phyloP scores from a whole-genome alignment of 73 alveolate genomes.

The Paramecium pentaurelia region DNA sequence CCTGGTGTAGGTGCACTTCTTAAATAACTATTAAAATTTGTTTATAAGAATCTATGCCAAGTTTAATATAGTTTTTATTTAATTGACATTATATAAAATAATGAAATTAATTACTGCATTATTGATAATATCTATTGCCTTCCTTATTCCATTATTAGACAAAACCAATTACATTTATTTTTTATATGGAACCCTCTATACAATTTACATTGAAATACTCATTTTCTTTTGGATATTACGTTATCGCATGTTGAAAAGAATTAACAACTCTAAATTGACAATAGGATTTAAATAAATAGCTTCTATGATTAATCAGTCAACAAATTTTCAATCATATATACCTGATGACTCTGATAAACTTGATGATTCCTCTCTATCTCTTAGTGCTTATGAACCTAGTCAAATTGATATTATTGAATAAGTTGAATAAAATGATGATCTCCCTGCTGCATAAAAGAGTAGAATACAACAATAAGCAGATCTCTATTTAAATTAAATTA shows the following conservation, averaged over 20 bases:
- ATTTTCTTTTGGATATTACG: background rate
- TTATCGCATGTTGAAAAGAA: background rate
- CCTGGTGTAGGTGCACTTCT: constrained; percentile 47
- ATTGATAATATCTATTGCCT: background rate
- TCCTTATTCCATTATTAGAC: background rate
- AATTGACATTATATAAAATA: constrained; percentile 43
- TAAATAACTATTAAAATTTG: constrained; percentile 49
- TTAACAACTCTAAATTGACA: background rate
- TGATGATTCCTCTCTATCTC: background rate
- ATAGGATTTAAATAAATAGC: background rate
- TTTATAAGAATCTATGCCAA: constrained; percentile 51
- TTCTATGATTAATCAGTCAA: background rate
- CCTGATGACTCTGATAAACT: constrained; percentile 29
- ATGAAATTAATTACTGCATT: background rate
- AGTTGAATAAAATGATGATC: background rate
- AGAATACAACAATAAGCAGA: background rate
- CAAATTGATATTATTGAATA: background rate
- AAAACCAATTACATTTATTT: background rate
- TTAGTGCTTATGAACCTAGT: constrained; percentile 19
- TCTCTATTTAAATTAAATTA: background rate
- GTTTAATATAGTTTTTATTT: constrained; percentile 39
- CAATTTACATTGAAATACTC: background rate
- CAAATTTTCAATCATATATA: constrained; percentile 23
- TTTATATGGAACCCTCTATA: background rate
- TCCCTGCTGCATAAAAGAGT: background rate